phyloP scores from a whole-genome alignment of 164 flowering plant genomes.

The Saururus chinensis region DNA sequence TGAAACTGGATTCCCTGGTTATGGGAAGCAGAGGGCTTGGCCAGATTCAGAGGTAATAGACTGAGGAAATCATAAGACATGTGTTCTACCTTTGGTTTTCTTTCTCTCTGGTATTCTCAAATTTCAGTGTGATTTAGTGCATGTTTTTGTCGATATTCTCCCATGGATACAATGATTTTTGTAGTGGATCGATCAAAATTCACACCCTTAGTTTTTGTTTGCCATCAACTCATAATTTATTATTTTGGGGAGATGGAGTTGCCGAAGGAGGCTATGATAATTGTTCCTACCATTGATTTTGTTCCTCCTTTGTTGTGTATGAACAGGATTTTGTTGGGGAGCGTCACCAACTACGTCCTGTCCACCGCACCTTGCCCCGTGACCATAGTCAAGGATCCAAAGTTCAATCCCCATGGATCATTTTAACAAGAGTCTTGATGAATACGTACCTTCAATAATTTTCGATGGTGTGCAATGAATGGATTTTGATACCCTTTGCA shows the following conservation, averaged over 20 bases:
- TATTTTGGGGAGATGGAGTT: neutral
- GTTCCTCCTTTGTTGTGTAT: neutral
- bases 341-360: slow-evolving; percentile 49
- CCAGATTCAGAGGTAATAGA: slow-evolving; percentile 37
- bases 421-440: neutral
- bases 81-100: too few species aligned
- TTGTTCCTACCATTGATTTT: neutral
- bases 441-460: too few species aligned
- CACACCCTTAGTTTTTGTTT: neutral
- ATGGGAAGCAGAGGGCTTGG: slow-evolving; percentile 86
- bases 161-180: neutral
- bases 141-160: neutral
- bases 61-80: too few species aligned
- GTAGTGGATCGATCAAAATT: neutral
- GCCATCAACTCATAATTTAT: neutral
- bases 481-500: too few species aligned
- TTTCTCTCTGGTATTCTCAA: too few species aligned
- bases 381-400: slow-evolving; percentile 65
- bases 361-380: slow-evolving; percentile 57
- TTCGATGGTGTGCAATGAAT: neutral
- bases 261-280: neutral
- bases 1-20: slow-evolving; percentile 53
- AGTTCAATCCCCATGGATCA: slow-evolving; percentile 16
- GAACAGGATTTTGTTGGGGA: slow-evolving; percentile 52
- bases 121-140: too few species aligned